Evolutionary conservation across 2,329 filamentous ascomycete species (phyloP), one percentile per base, ranked within the genome.

Genomic region (Claviceps fusiformis): DNA sequence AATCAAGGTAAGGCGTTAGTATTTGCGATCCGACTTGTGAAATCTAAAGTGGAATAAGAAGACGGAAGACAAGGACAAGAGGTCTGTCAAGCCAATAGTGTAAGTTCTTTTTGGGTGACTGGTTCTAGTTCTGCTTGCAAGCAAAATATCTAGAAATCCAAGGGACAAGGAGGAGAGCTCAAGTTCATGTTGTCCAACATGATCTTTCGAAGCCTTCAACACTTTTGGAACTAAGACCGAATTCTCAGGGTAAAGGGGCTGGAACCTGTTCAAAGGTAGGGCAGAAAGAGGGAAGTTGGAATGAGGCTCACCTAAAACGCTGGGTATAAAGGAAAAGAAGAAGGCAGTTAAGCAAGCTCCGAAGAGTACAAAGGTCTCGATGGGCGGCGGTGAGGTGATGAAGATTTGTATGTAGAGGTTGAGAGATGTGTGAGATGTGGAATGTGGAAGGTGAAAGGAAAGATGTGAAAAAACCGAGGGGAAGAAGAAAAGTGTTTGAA

Each of bases 401-500:
- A 13, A 31, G 39, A 41, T 41, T 27, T 39, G 39, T 33, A 44
- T 19, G 44, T 33, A 31, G 29, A n/a, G 17, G 27, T n/a, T 24
- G 50, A 53, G 11, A 13, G 13, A 17, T 15, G 37, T 35, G 33
- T 2, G 24, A 24, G 31, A 46, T 27, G 52, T 54, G 52, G 54
- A 59, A 57, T 24, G 24, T 24, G 24, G 58, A 58, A 59, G 57
- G 58, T 58, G 53, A 44, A 57, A 56, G 59, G 57, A 50, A 62
- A 56, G 59, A 59, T 58, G 8, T 4, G 55, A 59, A 59, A 24
- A 57, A 57, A 50, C 54, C 59, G 61, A 62, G 61, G 59, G 59
- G 51, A 47, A 60, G 59, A 57, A 60, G 57, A 60, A 54, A 63
- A 57, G 54, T 62, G 39, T 59, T 56, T 60, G 54, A 60, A 63